A percentile compares a stretch with the other conserved stretches of the same genome.
Evolutionary conservation across 2,329 filamentous ascomycete genomes (phyloP).

Genomic region (Orbilia ellipsospora): DNA sequence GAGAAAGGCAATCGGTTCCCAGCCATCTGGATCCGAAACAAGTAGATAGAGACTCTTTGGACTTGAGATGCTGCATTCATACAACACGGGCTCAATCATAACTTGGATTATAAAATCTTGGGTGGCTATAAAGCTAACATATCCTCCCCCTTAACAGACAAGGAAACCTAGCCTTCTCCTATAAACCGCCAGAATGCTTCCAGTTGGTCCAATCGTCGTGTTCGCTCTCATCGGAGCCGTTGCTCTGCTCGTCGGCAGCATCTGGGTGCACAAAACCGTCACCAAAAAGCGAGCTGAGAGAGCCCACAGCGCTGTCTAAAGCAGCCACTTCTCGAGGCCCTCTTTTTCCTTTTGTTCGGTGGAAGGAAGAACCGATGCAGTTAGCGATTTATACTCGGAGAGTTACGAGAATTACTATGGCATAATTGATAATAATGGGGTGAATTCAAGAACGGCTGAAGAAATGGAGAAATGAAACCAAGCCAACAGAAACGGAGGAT

Average conservation of each 20-base stretch:
- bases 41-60: background rate
- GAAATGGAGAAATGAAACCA: background rate
- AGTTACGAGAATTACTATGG: slow-evolving; percentile 6
- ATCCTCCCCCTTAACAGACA: too few relatives aligned
- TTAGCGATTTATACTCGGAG: too few relatives aligned
- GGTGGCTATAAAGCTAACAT: too few relatives aligned
- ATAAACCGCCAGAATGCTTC: slow-evolving; percentile 42
- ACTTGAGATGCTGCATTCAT: background rate
- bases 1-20: too few relatives aligned
- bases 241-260: slow-evolving; percentile 37
- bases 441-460: background rate
- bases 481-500: slow-evolving; percentile 4
- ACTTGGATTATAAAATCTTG: too few relatives aligned
- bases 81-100: too few relatives aligned
- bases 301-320: slow-evolving; percentile 47
- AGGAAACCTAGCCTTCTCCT: too few relatives aligned
- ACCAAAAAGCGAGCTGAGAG: slow-evolving; percentile 45
- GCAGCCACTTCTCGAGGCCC: background rate
- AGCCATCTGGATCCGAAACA: too few relatives aligned
- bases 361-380: too few relatives aligned
- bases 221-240: slow-evolving; percentile 50
- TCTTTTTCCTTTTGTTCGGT: too few relatives aligned
- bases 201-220: slow-evolving; percentile 52
- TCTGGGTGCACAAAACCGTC: slow-evolving; percentile 46
- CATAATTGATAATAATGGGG: slow-evolving; percentile 41